Conservation (phyloP, 108 stramenopile species). For the Pseudonitzschia pungens region DNA sequence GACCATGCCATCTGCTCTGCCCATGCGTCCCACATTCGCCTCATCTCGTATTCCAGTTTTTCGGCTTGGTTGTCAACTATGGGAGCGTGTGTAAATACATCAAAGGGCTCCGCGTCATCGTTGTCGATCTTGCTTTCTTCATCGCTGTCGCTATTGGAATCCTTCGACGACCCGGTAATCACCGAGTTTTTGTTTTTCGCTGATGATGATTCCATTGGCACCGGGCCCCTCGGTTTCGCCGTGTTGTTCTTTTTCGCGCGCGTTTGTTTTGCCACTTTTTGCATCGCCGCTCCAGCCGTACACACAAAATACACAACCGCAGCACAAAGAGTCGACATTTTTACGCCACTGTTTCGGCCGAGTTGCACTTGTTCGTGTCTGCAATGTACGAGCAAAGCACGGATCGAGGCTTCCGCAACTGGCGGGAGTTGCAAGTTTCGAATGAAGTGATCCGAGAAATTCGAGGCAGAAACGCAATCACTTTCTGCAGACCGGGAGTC, state of each 20-base stretch:
- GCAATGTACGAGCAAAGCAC: constrained; percentile 35
- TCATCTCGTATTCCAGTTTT: constrained; percentile 43
- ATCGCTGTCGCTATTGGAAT: background rate
- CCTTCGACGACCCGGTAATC: background rate
- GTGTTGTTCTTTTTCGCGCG: background rate
- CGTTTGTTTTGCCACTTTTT: constrained; percentile 48
- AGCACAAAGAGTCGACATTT: constrained; percentile 45
- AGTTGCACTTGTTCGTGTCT: constrained; percentile 32
- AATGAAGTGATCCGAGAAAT: constrained; percentile 48
- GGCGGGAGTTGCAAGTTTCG: constrained; percentile 52
- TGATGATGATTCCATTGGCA: background rate
- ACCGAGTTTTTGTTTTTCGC: background rate
- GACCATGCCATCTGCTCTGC: constrained; percentile 53
- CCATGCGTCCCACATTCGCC: constrained; percentile 64
- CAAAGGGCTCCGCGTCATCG: constrained; percentile 31
- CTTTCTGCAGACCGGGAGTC: background rate
- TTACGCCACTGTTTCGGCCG: constrained; percentile 26
- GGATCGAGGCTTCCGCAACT: constrained; percentile 52
- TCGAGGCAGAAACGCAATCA: constrained; percentile 16
- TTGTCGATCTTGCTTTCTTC: background rate
- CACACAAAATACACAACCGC: constrained; percentile 49
- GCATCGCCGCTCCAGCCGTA: constrained; percentile 49
- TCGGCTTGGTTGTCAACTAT: constrained; percentile 24
- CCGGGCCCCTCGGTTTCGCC: background rate
- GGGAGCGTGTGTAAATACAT: constrained; percentile 41